phyloP scores from a whole-genome alignment of 2,329 filamentous ascomycete species.

The Ophiostoma ips region DNA sequence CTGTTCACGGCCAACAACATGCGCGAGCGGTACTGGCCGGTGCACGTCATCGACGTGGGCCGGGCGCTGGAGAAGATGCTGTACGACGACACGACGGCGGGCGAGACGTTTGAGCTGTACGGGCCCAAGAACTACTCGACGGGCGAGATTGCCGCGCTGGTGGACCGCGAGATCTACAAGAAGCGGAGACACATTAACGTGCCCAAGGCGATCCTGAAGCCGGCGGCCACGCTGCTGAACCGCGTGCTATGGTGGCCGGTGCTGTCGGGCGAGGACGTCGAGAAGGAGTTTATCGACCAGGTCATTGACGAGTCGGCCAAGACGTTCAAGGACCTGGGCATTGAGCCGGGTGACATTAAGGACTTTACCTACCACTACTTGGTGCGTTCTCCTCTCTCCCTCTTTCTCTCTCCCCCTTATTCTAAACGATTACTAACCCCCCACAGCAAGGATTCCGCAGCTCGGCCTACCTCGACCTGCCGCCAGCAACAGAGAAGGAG shows the following conservation, averaged over 20 bases:
- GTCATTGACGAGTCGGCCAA: conserved; percentile 80
- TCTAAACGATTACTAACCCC: conserved; percentile 20
- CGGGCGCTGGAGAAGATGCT: conserved; percentile 79
- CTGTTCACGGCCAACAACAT: conserved; percentile 86
- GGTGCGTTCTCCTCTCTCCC: conserved; percentile 39
- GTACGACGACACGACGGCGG: conserved; percentile 78
- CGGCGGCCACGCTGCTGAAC: conserved; percentile 61
- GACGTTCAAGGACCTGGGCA: conserved; percentile 87
- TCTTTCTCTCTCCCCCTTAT: not conserved
- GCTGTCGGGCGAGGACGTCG: conserved; percentile 69
- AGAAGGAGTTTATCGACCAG: conserved; percentile 88
- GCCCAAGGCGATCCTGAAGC: conserved; percentile 67
- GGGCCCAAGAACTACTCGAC: conserved; percentile 88
- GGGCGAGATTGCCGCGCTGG: conserved; percentile 70
- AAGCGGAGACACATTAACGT: conserved; percentile 82
- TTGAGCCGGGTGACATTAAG: conserved; percentile 75
- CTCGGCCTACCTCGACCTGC: conserved; percentile 79
- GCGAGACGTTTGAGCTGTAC: conserved; percentile 87
- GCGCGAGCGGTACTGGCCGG: conserved; percentile 79
- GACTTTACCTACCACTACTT: conserved; percentile 88
- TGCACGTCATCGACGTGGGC: conserved; percentile 89
- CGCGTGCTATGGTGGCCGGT: conserved; percentile 79
- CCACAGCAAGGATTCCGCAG: conserved; percentile 77
- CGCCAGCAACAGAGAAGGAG: conserved; percentile 88
- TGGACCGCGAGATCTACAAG: conserved; percentile 88